Percentiles rank a stretch among this genome's conserved stretches.
phyloP scores from a whole-genome alignment of 2,329 filamentous ascomycete genomes.

The Sordariomycetes sp. region DNA sequence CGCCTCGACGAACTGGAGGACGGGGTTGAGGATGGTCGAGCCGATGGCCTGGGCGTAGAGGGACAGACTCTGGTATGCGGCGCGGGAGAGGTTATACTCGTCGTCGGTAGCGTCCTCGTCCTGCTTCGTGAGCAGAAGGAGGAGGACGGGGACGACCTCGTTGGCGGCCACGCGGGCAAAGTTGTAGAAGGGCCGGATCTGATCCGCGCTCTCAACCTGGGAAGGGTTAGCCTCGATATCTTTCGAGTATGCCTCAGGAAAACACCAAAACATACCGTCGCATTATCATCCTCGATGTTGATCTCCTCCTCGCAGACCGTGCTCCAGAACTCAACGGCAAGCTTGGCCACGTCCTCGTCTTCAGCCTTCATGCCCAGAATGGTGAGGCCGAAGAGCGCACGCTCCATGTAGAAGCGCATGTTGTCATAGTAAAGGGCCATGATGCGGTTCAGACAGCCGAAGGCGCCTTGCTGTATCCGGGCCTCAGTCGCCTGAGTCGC shows the following conservation, averaged over 20 bases:
- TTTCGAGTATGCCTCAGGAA: too few relatives aligned
- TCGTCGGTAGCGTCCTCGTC: conserved; percentile 95
- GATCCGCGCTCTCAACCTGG: conserved; percentile 61
- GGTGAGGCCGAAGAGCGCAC: conserved; percentile 92
- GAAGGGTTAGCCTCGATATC: conserved; percentile 6
- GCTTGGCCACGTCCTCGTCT: conserved; percentile 95
- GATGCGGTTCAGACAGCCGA: conserved; percentile 95
- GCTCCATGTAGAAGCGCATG: conserved; percentile 99
- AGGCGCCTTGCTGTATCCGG: conserved; percentile 89
- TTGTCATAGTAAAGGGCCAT: conserved; percentile 99
- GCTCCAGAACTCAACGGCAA: conserved; percentile 99
- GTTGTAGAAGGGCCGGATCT: conserved; percentile 88
- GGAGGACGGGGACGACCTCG: conserved; percentile 87
- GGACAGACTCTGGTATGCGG: conserved; percentile 92
- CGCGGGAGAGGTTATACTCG: conserved; percentile 93
- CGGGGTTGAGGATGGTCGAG: conserved; percentile 71
- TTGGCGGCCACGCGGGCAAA: conserved; percentile 87
- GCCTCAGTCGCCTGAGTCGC: conserved; percentile 88
- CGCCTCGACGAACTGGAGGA: conserved; percentile 82
- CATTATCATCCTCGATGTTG: conserved; percentile 94
- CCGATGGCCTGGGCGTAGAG: conserved; percentile 91
- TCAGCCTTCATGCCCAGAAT: conserved; percentile 98
- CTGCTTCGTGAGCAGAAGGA: conserved; percentile 86
- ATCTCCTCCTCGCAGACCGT: conserved; percentile 99
- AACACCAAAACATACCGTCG: conserved; percentile 38